Base-by-base conservation (phyloP, 495 filamentous ascomycete species). In the Durotheca rogersii region DNA sequence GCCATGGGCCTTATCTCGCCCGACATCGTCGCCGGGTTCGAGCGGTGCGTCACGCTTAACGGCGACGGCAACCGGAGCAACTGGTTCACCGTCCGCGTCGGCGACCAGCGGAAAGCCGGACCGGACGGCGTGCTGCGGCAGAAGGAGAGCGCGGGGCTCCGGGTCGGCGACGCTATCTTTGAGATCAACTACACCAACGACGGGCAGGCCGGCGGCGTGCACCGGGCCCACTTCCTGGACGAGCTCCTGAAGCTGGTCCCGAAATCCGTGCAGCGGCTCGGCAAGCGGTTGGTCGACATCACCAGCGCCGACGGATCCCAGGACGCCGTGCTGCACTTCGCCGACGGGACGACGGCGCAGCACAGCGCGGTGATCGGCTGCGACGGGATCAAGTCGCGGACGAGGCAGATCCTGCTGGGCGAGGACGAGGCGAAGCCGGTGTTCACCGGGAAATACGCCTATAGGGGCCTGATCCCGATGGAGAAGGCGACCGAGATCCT, bases 191-290 rank as follows among this genome's bases (percentile, higher is more conserved):
- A 65, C 16, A 48, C 45, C 18, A 51, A 58, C 15, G 53, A 59
- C 15, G 58, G 49, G 2, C 50, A 38, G 39, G 69, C 48, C 10
- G 71, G 67, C 2, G 66, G 67, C 3, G 77, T 79, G 16, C 77
- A 83, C 34, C 66, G 84, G 7, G 81, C 82, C 2, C 69, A 78
- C 33, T 85, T 83, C 48, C 60, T 86, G 6, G 79, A 83, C 50
- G 78, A 79, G 42, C 58, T 88, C 21, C 76, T 82, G 1, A 70
- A 67, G 16, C 38, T 84, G 17, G 51, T 86, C 15, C 82, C 82
- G 4, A 47, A 60, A 2, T 76, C 66, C 1, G 61, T 70, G 1
- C 64, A 70, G 1, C 66, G 58, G 32, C 79, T 82, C 55, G 68
- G 76, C 11, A 79, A 81, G 57, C 62, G 63, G 11, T 46, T 68